Evolutionary conservation across 495 filamentous ascomycete genomes (phyloP), one percentile per base, ranked within the genome.

Genomic region (Letharia lupina): DNA sequence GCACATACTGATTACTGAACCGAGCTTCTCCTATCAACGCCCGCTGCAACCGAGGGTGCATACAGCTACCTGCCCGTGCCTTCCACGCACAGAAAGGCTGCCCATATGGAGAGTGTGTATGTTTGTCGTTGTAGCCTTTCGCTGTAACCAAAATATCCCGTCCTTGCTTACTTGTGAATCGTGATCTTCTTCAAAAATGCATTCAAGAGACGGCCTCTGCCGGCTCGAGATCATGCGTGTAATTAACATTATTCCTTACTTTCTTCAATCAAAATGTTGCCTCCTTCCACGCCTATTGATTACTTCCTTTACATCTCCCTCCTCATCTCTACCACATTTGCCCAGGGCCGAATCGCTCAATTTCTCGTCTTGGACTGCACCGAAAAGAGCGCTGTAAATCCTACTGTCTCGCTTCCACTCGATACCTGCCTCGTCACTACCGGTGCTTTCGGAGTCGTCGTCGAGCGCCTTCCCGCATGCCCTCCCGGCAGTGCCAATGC

Each of bases 361-460:
- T 67, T 42, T 28, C 44, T 67, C 20, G 60, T 63, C 47, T 1
- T 2, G 4, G 2, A 13, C 35, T 63, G 65, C 48, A 4, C 3
- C 0, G 5, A 62, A 8, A 45, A 16, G 54, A 67, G 65, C 50
- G 12, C 42, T 20, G 41, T 63, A 40, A 67, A 67, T 28, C 65
- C 65, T 2, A 47, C 48, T 8, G 54, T 62, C 13, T 13, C 61
- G 13, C 44, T 67, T 39, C 37, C 65, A 35, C 4, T 57, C 2
- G 40, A 63, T 18, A 56, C 48, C 20, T 67, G 65, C 50, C 65
- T 67, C 20, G 60, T 67, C 39, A 37, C 65, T n/a, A 3, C 50
- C 16, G 50, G 52, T n/a, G 60, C 65, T 2, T 5, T 8, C 0
- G 65, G 60, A 23, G 10, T 67, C 16, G 48, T 54, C 18, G 41